Base-by-base conservation (phyloP, 371 early-diverging fungal species). In the Saksenaea vasiformis region DNA sequence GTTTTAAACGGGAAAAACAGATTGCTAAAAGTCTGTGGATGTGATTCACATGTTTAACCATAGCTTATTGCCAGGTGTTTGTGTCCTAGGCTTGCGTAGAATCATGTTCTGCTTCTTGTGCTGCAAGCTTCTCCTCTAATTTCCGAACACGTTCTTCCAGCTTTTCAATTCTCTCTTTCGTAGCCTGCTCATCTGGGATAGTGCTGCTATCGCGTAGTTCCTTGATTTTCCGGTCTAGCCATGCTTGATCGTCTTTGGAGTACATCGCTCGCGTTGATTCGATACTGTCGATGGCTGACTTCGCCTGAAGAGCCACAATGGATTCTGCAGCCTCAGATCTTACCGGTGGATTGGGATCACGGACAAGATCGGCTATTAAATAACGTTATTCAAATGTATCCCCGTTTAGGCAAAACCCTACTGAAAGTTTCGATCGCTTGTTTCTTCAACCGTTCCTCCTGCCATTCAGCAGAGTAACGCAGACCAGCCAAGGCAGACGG, bases 71-170 rank as follows among this genome's bases (percentile, higher is more conserved):
- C 31, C 31, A 31, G 7, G 31, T 31, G 3, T 39, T 2, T 39
- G 22, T 22, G 10, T 53, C 35, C 61, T 57, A 38, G 22, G 64
- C 64, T 56, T 69, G 60, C 8, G n/a, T 37, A 11, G 63, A 54
- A 14, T 66, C 60, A 31, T 66, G 39, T 19, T 47, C 28, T 13
- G 67, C 67, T n/a, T 64, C 61, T 41, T 37, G 38, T 26, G 56
- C 61, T 27, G 53, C 36, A 17, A 68, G 54, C 62, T 68, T 63
- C 14, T 58, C 59, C 58, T 86, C 85, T 35, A 85, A 47, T 62
- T 81, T 78, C 60, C 74, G 74, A 27, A 86, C 35, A 47, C 70
- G 69, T 11, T 55, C 72, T 63, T 85, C 83, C 10, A 86, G 64
- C 31, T 79, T 80, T 57, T 85, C 85, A 44, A 84, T 66, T 1